Evolutionary conservation across 2,329 filamentous ascomycete species (phyloP), one percentile per base, ranked within the genome.

Genomic region (Pestalotiopsis sp.): DNA sequence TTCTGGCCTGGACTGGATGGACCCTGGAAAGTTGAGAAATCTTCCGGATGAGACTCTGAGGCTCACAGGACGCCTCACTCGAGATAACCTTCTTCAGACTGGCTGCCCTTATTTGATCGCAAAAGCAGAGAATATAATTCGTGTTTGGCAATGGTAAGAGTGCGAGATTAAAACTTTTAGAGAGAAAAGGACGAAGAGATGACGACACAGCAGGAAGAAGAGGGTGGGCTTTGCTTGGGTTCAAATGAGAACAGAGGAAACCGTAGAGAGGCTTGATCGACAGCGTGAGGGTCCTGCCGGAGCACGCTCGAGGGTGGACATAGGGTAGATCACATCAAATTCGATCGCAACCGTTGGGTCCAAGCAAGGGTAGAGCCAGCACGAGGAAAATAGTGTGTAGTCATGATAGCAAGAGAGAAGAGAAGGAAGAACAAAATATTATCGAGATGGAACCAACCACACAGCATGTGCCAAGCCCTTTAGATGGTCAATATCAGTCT

Each of bases 241-340:
- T 25, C n/a, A 65, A 65, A 57, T 65, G 63, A 25, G 31, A 65
- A 36, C 20, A 25, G 45, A 57, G 25, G 6, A 31, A 65, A 39
- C 39, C 11, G 49, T 64, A 57, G 63, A 65, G 20, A 52, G 45
- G 14, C 41, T 49, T 65, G 63, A 65, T 65, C 63, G 63, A 57
- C 63, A 31, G 31, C 25, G 41, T 52, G 63, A 61, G 59, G 59
- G 59, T 61, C 59, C 57, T 64, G 9, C 36, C 12, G 52, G 63
- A 57, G 63, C 41, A 65, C 25, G 61, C 49, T 64, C 61, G 61
- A 45, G 61, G 57, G 63, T 65, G 63, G 63, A 65, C 52, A 58
- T 65, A 65, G 52, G 63, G 63, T 25, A 45, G 63, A 65, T 65
- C 63, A 64, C 39, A 45, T 64, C 39, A 64, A 23, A 64, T 64